These are phyloP conservation scores for Orychophragmus violaceus DNA, from an alignment of 345 rosid genomes.

Conservation along the genomic window DNA sequence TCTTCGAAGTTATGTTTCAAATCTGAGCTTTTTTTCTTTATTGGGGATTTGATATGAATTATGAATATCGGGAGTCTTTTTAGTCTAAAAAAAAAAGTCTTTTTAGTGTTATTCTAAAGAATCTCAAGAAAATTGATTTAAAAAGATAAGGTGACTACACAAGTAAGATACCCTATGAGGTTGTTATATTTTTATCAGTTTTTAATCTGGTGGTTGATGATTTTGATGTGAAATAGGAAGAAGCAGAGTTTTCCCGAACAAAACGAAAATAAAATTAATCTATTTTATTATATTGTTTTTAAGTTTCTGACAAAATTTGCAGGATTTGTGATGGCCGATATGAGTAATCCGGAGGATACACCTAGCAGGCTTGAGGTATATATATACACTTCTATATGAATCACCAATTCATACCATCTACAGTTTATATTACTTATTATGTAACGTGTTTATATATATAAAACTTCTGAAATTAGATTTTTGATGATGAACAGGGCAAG, in stretches of 20 bases:
- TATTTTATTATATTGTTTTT: not conserved
- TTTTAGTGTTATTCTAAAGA: not conserved
- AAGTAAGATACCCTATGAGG: not conserved
- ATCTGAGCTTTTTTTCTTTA: not conserved
- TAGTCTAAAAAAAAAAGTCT: no score
- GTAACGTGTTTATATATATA: not conserved
- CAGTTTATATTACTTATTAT: not conserved
- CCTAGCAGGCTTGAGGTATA: slow-evolving; percentile 20
- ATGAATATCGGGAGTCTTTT: not conserved
- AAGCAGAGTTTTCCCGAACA: not conserved
- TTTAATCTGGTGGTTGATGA: not conserved
- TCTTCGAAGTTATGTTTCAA: not conserved
- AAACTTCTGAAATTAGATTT: not conserved
- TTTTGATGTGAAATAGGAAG: not conserved
- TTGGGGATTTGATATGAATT: not conserved
- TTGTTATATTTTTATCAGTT: not conserved
- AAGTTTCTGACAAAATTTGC: not conserved
- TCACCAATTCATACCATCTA: not conserved
- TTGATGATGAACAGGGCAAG: slow-evolving; percentile 49
- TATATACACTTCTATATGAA: not conserved
- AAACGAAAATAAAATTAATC: not conserved
- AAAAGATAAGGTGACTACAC: not conserved
- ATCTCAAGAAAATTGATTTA: not conserved
- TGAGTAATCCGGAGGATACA: slow-evolving; percentile 16
- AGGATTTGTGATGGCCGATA: not conserved